Conservation (phyloP, 208 protist species). For the Giardia duodenalis region DNA sequence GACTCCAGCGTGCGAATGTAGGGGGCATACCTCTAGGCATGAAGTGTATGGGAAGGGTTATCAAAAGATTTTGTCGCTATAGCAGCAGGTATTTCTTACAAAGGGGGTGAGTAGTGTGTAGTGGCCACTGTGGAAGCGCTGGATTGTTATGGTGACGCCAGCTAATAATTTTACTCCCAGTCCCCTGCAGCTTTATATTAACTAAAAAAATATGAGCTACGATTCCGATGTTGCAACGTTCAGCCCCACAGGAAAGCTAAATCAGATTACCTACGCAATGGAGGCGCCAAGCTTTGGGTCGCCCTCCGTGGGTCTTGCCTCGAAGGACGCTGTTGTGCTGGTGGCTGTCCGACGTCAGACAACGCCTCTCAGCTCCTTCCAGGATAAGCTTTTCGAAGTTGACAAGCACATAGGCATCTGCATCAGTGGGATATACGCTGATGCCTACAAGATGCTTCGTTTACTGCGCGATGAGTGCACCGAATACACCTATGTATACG, state of each 20-base stretch:
- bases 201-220: slow-evolving; percentile 14
- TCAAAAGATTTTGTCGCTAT: too few species aligned
- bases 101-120: too few species aligned
- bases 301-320: slow-evolving; percentile 28
- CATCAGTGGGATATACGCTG: slow-evolving; percentile 33
- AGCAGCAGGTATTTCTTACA: too few species aligned
- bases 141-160: too few species aligned
- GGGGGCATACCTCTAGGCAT: too few species aligned
- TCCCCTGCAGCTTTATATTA: too few species aligned
- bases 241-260: slow-evolving; percentile 22
- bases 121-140: too few species aligned
- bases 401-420: slow-evolving; percentile 33
- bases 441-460: slow-evolving; percentile 36
- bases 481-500: slow-evolving; percentile 29
- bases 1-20: too few species aligned
- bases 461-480: slow-evolving; percentile 26
- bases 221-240: slow-evolving; percentile 36
- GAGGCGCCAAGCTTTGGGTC: slow-evolving; percentile 39
- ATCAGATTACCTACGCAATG: slow-evolving; percentile 44
- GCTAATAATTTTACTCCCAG: too few species aligned
- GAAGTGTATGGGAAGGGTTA: too few species aligned
- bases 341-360: neutral
- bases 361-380: neutral
- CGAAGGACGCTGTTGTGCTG: slow-evolving; percentile 32
- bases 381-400: slow-evolving; percentile 35